phyloP scores from a whole-genome alignment of 805 yeast genomes.

The Isabelozyma gotoi region DNA sequence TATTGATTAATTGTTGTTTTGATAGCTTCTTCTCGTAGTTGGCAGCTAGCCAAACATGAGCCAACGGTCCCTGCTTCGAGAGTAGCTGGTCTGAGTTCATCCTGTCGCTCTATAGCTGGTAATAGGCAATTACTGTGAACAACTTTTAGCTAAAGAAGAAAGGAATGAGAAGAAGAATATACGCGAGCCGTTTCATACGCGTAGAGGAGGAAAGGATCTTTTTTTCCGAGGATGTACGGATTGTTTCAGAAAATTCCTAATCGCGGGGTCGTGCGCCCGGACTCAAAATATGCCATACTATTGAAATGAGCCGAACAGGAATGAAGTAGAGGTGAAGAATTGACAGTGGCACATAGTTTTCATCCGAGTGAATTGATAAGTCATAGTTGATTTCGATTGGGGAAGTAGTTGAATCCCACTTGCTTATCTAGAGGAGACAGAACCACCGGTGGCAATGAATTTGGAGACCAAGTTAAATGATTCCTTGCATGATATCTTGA shows the following conservation, averaged over 20 bases:
- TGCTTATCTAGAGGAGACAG: no score
- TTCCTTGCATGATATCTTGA: conserved; percentile 40
- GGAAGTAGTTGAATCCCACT: not conserved
- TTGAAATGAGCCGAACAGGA: not conserved
- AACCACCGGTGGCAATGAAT: no score
- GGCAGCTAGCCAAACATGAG: conserved; percentile 91
- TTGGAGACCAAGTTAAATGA: conserved; percentile 38
- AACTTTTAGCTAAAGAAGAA: not conserved
- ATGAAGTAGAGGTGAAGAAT: not conserved
- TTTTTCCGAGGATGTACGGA: not conserved
- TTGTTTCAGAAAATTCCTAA: no score
- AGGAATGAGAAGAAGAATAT: not conserved
- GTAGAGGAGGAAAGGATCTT: not conserved
- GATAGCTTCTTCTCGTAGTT: conserved; percentile 78
- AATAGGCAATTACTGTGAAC: not conserved
- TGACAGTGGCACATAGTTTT: not conserved
- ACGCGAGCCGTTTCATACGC: not conserved
- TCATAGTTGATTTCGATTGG: not conserved
- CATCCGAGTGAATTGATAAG: not conserved
- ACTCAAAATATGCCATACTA: not conserved
- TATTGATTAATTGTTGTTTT: conserved; percentile 67
- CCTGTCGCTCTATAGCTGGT: no score
- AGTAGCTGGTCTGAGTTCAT: conserved; percentile 47
- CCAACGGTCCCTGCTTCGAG: conserved; percentile 78
- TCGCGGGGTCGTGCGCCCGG: not conserved